Evolutionary conservation across 2,329 filamentous ascomycete genomes (phyloP), one percentile per base, ranked within the genome.

Genomic region (Alternaria sp.): DNA sequence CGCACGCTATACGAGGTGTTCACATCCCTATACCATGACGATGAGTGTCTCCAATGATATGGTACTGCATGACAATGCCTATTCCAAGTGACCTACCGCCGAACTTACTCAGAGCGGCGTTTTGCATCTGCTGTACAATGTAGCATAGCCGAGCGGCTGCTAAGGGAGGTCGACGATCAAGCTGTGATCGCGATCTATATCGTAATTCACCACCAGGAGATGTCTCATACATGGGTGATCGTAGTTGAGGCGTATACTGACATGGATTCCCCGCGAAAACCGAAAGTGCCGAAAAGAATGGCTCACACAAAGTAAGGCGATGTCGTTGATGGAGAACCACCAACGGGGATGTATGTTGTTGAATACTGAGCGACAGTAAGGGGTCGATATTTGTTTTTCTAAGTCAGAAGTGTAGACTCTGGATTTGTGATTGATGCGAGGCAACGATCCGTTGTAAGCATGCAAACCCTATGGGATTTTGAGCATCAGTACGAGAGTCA

Each of bases 271-370:
- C 44, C 46, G 30, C 53, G 28, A 59, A 24, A 22, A 28, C 22
- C 7, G 43, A 56, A n/a, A 39, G n/a, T 36, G 57, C 52, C 44
- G 38, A 55, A 26, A 24, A 38, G 24, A 16, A 59, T 38, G 34
- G 36, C 18, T 38, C 20, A 30, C 24, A 34, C 44, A 51, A 28
- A 16, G 18, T 20, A 16, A 32, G 30, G 5, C 22, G 18, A 22
- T n/a, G 12, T n/a, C 38, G n/a, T 32, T 28, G 14, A n/a, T 32
- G 16, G 32, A 26, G 9, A 22, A 20, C 26, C 16, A 8, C 20
- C 16, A 38, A 20, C 12, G 22, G 8, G 30, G 5, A 38, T 7
- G 8, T 12, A 9, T 22, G 20, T 36, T 36, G 20, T 24, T n/a
- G 30, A 18, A 24, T 49, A 20, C 32, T 24, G 30, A 49, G 30